Evolutionary conservation across 2,329 filamentous ascomycete species (phyloP).

Genomic region (Thyridium curvatum): DNA sequence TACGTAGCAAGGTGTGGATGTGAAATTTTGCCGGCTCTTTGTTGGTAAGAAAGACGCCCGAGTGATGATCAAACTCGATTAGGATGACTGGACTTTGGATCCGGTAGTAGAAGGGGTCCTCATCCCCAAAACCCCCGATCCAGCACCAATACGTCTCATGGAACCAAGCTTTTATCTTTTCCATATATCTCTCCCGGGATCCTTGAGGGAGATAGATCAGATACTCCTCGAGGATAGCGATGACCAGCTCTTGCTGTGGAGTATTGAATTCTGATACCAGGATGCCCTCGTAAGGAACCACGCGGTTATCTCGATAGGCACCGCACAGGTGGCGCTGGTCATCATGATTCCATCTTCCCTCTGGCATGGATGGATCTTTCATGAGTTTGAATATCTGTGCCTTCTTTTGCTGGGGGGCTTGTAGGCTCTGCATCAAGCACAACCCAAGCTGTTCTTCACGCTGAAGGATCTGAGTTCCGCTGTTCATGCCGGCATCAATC

Average conservation of each 20-base stretch:
- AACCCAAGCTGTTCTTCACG: slow-evolving; percentile 58
- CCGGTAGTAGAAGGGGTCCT: slow-evolving; percentile 69
- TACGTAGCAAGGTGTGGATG: slow-evolving; percentile 67
- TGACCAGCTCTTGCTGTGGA: slow-evolving; percentile 45
- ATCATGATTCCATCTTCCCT: slow-evolving; percentile 68
- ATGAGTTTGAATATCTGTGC: slow-evolving; percentile 54
- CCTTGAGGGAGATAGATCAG: slow-evolving; percentile 57
- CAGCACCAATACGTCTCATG: slow-evolving; percentile 69
- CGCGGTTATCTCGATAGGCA: slow-evolving; percentile 69
- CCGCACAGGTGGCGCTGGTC: slow-evolving; percentile 73
- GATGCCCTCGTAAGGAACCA: slow-evolving; percentile 67
- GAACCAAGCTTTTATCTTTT: slow-evolving; percentile 47
- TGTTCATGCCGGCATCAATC: slow-evolving; percentile 57
- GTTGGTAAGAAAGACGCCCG: slow-evolving; percentile 69
- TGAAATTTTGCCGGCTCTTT: slow-evolving; percentile 69
- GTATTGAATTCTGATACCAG: slow-evolving; percentile 39
- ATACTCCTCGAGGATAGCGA: slow-evolving; percentile 56
- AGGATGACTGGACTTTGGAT: slow-evolving; percentile 69
- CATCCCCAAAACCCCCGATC: slow-evolving; percentile 62
- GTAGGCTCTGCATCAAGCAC: slow-evolving; percentile 59
- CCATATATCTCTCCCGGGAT: slow-evolving; percentile 47
- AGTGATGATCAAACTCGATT: slow-evolving; percentile 73
- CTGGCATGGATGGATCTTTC: slow-evolving; percentile 59
- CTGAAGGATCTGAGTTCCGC: slow-evolving; percentile 59
- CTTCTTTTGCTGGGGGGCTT: slow-evolving; percentile 30